A percentile compares a stretch with the other conserved stretches of the same genome.
These are phyloP conservation scores for Mortierella sp. DNA, from an alignment of 371 early-diverging fungal species.

Conservation along the genomic window DNA sequence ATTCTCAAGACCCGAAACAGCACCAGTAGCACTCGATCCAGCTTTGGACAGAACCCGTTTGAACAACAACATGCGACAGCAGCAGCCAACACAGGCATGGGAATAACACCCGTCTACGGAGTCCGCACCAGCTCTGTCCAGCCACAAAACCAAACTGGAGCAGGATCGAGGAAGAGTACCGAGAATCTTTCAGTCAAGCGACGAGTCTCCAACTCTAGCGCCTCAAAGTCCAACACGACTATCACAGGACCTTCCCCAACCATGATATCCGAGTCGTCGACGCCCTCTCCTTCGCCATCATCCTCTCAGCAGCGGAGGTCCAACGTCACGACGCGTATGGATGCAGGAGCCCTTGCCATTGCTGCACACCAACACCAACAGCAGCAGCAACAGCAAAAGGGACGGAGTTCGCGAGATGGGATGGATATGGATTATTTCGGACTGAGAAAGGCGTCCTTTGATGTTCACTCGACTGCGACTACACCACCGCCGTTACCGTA, in stretches of 20 bases:
- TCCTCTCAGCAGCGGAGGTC: conserved; percentile 47
- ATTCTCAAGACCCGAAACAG: conserved; percentile 46
- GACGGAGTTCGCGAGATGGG: conserved; percentile 32
- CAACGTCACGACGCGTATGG: conserved; percentile 46
- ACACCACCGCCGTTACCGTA: conserved; percentile 40
- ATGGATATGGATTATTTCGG: conserved; percentile 42
- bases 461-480: conserved; percentile 19
- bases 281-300: conserved; percentile 22
- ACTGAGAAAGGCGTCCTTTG: conserved; percentile 26
- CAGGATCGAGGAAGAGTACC: conserved; percentile 18
- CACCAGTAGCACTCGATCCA: conserved; percentile 25
- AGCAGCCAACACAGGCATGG: background rate
- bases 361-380: conserved; percentile 42
- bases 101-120: conserved; percentile 16
- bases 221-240: background rate
- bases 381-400: conserved; percentile 26
- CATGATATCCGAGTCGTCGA: background rate
- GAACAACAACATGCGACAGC: conserved; percentile 12
- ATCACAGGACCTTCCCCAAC: conserved; percentile 10
- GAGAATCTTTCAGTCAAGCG: conserved; percentile 25
- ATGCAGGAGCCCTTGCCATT: conserved; percentile 47
- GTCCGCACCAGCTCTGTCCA: conserved; percentile 41
- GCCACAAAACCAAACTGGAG: background rate
- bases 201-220: conserved; percentile 11
- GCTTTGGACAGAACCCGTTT: conserved; percentile 34